phyloP scores from a whole-genome alignment of 768 basidiomycete species.

The Lactifluus rugatus region DNA sequence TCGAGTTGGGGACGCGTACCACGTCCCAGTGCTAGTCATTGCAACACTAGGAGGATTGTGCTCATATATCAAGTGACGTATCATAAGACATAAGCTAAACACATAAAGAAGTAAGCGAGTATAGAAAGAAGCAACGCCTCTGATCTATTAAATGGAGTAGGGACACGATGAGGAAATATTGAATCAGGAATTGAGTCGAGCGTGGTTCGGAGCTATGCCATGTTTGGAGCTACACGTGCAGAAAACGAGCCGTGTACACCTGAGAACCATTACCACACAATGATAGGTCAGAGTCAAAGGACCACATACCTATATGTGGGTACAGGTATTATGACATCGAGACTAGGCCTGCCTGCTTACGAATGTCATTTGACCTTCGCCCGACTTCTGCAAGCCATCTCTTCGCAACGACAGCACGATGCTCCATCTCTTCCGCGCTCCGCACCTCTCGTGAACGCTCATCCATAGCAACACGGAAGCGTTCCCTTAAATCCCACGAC shows the following conservation, averaged over 20 bases:
- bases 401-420: slow-evolving; percentile 56
- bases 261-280: neutral
- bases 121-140: neutral
- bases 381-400: slow-evolving; percentile 57
- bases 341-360: slow-evolving; percentile 20
- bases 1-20: too few relatives aligned
- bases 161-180: too few relatives aligned
- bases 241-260: neutral
- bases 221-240: neutral
- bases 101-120: slow-evolving; percentile 1
- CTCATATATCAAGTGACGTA: neutral
- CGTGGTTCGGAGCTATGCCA: too few relatives aligned
- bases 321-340: neutral
- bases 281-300: neutral
- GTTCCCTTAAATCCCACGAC: slow-evolving; percentile 81
- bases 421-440: slow-evolving; percentile 66
- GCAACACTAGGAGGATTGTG: too few relatives aligned
- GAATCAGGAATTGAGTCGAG: neutral
- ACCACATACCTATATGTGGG: neutral
- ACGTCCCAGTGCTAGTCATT: too few relatives aligned
- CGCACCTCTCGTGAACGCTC: slow-evolving; percentile 68
- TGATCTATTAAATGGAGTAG: too few relatives aligned
- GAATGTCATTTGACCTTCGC: slow-evolving; percentile 35
- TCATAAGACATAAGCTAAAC: neutral
- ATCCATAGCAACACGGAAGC: slow-evolving; percentile 75